phyloP scores from a whole-genome alignment of 306 rosid genomes.

The Styphnolobium japonicum region DNA sequence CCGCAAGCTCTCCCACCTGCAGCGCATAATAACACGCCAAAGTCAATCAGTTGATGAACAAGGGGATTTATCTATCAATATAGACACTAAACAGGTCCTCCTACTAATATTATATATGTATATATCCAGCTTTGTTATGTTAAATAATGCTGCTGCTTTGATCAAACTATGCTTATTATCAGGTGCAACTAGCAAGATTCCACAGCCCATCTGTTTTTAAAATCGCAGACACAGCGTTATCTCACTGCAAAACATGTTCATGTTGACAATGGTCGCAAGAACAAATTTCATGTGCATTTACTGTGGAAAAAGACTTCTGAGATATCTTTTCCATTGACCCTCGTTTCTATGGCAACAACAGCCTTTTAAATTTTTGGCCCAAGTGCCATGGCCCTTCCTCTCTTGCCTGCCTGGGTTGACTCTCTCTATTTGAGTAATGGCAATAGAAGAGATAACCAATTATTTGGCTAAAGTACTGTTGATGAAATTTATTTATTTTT shows the following conservation, averaged over 20 bases:
- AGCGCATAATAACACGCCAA: not conserved
- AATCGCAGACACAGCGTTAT: not conserved
- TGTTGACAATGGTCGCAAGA: not conserved
- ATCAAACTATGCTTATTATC: not conserved
- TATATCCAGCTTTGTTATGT: not conserved
- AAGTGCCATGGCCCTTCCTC: not conserved
- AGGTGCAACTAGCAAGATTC: not conserved
- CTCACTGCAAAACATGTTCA: not conserved
- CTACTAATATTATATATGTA: not conserved
- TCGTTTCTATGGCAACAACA: not conserved
- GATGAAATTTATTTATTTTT: not conserved
- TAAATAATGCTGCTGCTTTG: not conserved
- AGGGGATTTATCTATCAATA: not conserved
- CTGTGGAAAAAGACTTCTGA: not conserved
- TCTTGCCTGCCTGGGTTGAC: not conserved
- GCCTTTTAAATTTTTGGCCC: not conserved
- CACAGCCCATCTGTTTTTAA: not conserved
- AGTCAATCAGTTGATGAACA: not conserved
- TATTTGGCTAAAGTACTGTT: not conserved
- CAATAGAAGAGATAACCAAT: not conserved
- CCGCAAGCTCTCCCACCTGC: constrained; percentile 85
- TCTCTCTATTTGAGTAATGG: not conserved
- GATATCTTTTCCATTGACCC: not conserved
- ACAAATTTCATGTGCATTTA: not conserved
- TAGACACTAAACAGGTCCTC: too few relatives aligned